Evolutionary conservation across 441 rosid species (phyloP).

Genomic region (Syzygium syzygioides): DNA sequence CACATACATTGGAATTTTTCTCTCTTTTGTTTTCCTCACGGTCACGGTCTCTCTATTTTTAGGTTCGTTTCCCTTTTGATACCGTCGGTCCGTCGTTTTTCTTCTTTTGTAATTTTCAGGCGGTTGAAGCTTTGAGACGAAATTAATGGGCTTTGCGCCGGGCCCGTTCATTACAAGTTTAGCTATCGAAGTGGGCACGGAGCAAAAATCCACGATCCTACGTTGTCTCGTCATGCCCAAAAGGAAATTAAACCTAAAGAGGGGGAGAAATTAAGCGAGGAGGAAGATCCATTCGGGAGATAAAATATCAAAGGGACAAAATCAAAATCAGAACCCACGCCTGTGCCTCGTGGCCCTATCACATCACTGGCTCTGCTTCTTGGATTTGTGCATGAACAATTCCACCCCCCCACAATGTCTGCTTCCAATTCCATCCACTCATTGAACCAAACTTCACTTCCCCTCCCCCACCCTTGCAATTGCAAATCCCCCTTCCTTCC

Average conservation of each 20-base stretch:
- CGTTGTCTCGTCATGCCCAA: fast-evolving
- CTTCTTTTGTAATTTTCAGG: neutral
- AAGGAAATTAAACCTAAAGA: neutral
- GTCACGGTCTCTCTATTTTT: neutral
- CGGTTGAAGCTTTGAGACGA: neutral
- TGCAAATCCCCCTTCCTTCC: neutral
- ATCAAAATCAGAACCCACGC: neutral
- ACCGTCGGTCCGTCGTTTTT: neutral
- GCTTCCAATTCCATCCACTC: neutral
- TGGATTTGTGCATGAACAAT: neutral
- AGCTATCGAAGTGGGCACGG: neutral
- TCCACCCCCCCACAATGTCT: neutral
- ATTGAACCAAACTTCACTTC: neutral
- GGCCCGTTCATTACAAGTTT: neutral
- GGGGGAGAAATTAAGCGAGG: no score
- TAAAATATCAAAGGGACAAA: neutral
- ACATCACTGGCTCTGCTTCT: neutral
- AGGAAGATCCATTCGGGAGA: neutral
- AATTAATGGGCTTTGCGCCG: neutral
- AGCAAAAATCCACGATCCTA: neutral
- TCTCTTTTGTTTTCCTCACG: neutral
- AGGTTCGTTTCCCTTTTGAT: neutral
- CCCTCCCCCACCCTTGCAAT: no score
- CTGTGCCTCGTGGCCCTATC: neutral
- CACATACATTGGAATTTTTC: neutral